Base-by-base conservation (phyloP, 2,329 filamentous ascomycete genomes). In the Xylariaceae sp. region DNA sequence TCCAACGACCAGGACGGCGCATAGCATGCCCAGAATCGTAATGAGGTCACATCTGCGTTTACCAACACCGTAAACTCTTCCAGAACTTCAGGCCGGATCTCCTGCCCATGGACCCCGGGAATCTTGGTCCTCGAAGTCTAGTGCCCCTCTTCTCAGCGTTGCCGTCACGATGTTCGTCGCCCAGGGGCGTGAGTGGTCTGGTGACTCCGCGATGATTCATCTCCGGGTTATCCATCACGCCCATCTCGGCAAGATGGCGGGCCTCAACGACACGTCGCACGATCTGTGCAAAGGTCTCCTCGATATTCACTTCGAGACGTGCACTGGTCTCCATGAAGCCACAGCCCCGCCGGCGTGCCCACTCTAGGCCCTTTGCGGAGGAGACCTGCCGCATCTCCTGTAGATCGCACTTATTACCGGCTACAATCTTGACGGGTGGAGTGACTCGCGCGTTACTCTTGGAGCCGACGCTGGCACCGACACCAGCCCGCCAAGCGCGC, bases 301-400 rank as follows among this genome's bases (percentile, higher is more conserved):
- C 90, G 63, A 94, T 90, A 72, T 94, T 94, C 65, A 94, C 90
- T 78, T 91, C 89, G 68, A 92, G 84, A 57, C 89, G 78, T 3
- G 90, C 90, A 69, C 88, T 91, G 63, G 90, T 94, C 82, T 94
- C 90, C 90, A 94, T 94, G 76, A 94, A 94, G 45, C 89, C 90
- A 74, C 89, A 93, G 49, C 85, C 85, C 57, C 83, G 79, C 61
- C 78, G 78, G 62, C 88, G 78, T 54, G 90, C 88, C 89, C 90
- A 94, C 67, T 92, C 88, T 49, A 93, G 77, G 0, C 90, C 90
- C 58, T 82, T 77, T 48, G 85, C 81, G 5, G 88, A 88, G n/a
- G 83, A 77, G 7, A 94, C 85, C 72, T 86, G 81, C 53, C 90
- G 77, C 66, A 79, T 82, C 68, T 87, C 82, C 70, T 89, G 86